These are phyloP conservation scores for Tubosaeta brunneosetosa DNA, from an alignment of 768 basidiomycete species.

Conservation along the genomic window DNA sequence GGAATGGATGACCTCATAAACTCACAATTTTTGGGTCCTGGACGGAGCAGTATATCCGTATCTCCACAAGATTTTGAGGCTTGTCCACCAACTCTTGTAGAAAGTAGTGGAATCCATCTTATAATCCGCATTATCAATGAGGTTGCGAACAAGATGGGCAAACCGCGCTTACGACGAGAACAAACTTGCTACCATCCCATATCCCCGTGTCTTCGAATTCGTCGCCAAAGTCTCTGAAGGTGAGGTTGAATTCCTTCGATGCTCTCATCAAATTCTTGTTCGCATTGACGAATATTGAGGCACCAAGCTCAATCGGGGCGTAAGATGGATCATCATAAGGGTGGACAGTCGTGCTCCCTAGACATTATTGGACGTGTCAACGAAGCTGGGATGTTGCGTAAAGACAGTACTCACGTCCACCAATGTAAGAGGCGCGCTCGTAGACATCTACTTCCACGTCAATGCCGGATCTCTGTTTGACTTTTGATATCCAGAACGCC, in stretches of 20 bases:
- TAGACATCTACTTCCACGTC: conserved; percentile 81
- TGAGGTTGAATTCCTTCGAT: conserved; percentile 73
- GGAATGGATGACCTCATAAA: neutral
- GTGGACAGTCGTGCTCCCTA: conserved; percentile 75
- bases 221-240: conserved; percentile 45
- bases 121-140: no score
- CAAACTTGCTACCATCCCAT: conserved; percentile 78
- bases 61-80: conserved; percentile 67
- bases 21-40: conserved; percentile 53
- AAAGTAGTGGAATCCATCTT: conserved; percentile 38
- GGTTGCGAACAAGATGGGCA: neutral
- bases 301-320: conserved; percentile 75
- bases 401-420: conserved; percentile 65
- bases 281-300: conserved; percentile 75
- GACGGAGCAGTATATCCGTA: conserved; percentile 65
- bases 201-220: conserved; percentile 52
- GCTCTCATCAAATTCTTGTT: conserved; percentile 76
- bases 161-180: conserved; percentile 50
- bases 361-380: conserved; percentile 1
- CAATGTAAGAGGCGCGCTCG: conserved; percentile 70
- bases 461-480: conserved; percentile 62
- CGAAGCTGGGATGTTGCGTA: neutral
- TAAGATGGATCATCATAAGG: conserved; percentile 60
- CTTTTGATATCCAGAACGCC: conserved; percentile 79
- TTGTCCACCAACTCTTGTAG: conserved; percentile 59